Percentiles rank a stretch among this genome's conserved stretches.
phyloP scores from a whole-genome alignment of 2,329 filamentous ascomycete species.

The Botrytis sinoallii region DNA sequence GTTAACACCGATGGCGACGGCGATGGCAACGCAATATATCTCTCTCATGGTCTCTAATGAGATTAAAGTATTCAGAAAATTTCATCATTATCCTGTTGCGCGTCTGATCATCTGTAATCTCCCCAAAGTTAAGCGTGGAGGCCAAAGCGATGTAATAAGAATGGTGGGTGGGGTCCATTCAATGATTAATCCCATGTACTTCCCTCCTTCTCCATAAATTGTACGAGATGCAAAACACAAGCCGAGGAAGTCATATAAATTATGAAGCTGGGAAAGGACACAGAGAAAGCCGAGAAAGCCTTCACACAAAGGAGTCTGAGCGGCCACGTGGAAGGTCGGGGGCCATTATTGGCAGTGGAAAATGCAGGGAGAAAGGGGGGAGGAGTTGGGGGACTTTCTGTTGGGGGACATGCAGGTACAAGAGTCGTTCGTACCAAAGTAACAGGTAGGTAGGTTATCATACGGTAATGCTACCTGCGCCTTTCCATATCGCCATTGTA shows the following conservation, averaged over 20 bases:
- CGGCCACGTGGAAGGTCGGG: constrained; percentile 18
- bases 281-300: neutral
- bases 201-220: neutral
- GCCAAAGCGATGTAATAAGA: constrained; percentile 9
- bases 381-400: neutral
- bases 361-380: constrained; percentile 8
- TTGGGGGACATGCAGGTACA: constrained; percentile 12
- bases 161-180: constrained; percentile 3
- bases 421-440: neutral
- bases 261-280: neutral
- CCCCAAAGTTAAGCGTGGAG: constrained; percentile 7
- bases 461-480: constrained; percentile 13
- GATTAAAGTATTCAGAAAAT: neutral
- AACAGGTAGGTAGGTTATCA: neutral
- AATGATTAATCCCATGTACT: neutral
- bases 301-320: constrained; percentile 13
- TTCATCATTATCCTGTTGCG: neutral
- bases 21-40: neutral
- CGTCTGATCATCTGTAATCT: constrained; percentile 8
- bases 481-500: neutral
- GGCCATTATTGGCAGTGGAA: neutral
- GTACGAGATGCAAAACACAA: neutral
- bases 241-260: neutral
- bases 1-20: neutral
- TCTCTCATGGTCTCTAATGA: neutral